A percentile compares a stretch with the other conserved stretches of the same genome.
Evolutionary conservation across 2,329 filamentous ascomycete species (phyloP).

Genomic region (Ophiostoma australiae): DNA sequence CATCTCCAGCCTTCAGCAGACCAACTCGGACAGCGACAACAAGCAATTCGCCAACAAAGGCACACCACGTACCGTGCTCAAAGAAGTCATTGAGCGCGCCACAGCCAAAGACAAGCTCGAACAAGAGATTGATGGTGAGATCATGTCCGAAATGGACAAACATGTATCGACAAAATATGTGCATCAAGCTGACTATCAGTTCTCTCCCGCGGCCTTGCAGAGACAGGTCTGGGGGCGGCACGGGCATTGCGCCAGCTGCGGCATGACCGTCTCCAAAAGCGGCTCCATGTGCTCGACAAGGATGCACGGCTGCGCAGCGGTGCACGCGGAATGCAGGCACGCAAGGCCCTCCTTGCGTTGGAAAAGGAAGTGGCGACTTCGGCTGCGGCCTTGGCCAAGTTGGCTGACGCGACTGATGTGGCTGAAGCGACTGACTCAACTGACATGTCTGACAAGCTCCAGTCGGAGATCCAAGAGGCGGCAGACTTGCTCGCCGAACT

Average conservation of each 20-base stretch:
- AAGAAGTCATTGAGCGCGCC: constrained; percentile 62
- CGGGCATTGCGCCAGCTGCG: background rate
- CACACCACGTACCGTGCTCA: constrained; percentile 47
- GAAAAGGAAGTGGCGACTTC: background rate
- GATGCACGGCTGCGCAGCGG: constrained; percentile 2
- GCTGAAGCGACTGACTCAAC: background rate
- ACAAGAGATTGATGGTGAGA: constrained; percentile 46
- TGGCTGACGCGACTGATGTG: background rate
- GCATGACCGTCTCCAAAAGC: background rate
- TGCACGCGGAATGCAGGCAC: background rate
- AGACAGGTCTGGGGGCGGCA: background rate
- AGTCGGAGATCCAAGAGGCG: background rate
- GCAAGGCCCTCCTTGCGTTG: background rate
- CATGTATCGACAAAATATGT: background rate
- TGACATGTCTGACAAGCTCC: no score
- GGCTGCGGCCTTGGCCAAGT: background rate
- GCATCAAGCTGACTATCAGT: background rate
- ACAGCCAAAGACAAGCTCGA: constrained; percentile 53
- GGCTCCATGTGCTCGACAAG: background rate
- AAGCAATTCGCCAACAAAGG: background rate
- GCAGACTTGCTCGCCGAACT: constrained; percentile 42
- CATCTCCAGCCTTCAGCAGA: constrained; percentile 67
- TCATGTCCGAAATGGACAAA: background rate
- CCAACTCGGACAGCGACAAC: constrained; percentile 37
- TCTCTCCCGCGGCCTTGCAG: background rate